Percentiles rank a stretch among this genome's conserved stretches.
phyloP scores from a whole-genome alignment of 2,329 filamentous ascomycete species.

The Trichoderma polysporum region DNA sequence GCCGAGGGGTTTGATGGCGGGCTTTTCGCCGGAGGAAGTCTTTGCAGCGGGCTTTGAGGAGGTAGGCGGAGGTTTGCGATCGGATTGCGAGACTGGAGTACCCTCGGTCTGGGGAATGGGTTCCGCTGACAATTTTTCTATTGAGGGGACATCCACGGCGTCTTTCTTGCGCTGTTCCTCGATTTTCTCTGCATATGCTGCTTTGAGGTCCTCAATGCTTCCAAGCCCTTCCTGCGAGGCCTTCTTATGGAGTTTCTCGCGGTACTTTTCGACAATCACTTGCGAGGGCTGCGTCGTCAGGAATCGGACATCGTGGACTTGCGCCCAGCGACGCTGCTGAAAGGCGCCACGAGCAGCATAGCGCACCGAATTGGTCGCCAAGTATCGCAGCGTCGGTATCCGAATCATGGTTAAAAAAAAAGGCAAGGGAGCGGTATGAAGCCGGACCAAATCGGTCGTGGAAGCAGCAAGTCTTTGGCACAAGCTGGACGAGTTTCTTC shows the following conservation, averaged over 20 bases:
- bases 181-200: constrained; percentile 85
- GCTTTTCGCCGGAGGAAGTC: constrained; percentile 26
- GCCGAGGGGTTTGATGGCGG: constrained; percentile 47
- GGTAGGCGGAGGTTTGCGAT: constrained; percentile 33
- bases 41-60: constrained; percentile 23
- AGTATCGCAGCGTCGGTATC: constrained; percentile 49
- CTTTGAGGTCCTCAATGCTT: constrained; percentile 73
- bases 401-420: constrained; percentile 30
- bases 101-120: constrained; percentile 38
- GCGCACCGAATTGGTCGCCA: constrained; percentile 36
- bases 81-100: constrained; percentile 39
- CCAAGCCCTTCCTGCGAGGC: constrained; percentile 69
- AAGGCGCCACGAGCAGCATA: constrained; percentile 31
- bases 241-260: constrained; percentile 78
- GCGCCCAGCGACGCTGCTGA: constrained; percentile 78
- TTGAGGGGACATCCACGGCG: constrained; percentile 48
- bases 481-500: neutral
- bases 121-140: constrained; percentile 14
- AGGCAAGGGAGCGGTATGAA: neutral
- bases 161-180: constrained; percentile 66
- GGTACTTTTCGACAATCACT: constrained; percentile 79
- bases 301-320: constrained; percentile 89
- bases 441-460: neutral
- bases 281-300: constrained; percentile 70
- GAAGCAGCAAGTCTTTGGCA: neutral